These are phyloP conservation scores for Debaryomyces singareniensis DNA, from an alignment of 1,139 yeast genomes.

Conservation along the genomic window DNA sequence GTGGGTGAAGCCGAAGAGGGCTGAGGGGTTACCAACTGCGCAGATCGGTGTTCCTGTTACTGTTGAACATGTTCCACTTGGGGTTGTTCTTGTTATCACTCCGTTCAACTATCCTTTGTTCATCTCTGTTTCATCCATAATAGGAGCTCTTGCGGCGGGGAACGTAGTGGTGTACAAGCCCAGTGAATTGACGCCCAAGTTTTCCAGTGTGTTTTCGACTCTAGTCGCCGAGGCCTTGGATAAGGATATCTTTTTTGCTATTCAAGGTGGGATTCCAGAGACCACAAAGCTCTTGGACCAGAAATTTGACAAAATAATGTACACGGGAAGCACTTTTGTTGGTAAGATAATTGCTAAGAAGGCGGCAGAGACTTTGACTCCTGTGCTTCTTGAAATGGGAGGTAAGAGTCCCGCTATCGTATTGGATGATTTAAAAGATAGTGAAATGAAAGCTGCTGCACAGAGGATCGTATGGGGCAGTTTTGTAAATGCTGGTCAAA, in stretches of 20 bases:
- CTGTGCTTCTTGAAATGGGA: slow-evolving; percentile 78
- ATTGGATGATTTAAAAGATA: slow-evolving; percentile 41
- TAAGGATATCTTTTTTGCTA: slow-evolving; percentile 51
- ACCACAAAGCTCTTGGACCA: slow-evolving; percentile 60
- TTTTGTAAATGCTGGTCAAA: slow-evolving; percentile 80
- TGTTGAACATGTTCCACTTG: slow-evolving; percentile 65
- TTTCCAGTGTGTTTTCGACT: slow-evolving; percentile 49
- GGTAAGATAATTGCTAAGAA: slow-evolving; percentile 74
- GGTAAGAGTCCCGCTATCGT: slow-evolving; percentile 88
- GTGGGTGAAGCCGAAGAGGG: slow-evolving; percentile 55
- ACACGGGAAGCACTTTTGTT: slow-evolving; percentile 75
- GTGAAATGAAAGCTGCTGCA: slow-evolving; percentile 48
- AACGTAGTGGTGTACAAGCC: slow-evolving; percentile 79
- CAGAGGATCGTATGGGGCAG: slow-evolving; percentile 74
- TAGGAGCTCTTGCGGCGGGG: slow-evolving; percentile 85
- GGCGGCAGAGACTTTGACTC: slow-evolving; percentile 82
- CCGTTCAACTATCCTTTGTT: slow-evolving; percentile 87
- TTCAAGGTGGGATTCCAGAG: slow-evolving; percentile 72
- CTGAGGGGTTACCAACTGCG: slow-evolving; percentile 39
- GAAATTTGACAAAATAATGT: slow-evolving; percentile 76
- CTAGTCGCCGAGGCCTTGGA: slow-evolving; percentile 51
- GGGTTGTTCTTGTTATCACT: slow-evolving; percentile 67
- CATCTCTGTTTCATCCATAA: slow-evolving; percentile 59
- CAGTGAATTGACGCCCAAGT: slow-evolving; percentile 66
- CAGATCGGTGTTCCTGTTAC: slow-evolving; percentile 42